These are phyloP conservation scores for Cicer pinnatifidum DNA, from an alignment of 306 rosid genomes.

Conservation along the genomic window DNA sequence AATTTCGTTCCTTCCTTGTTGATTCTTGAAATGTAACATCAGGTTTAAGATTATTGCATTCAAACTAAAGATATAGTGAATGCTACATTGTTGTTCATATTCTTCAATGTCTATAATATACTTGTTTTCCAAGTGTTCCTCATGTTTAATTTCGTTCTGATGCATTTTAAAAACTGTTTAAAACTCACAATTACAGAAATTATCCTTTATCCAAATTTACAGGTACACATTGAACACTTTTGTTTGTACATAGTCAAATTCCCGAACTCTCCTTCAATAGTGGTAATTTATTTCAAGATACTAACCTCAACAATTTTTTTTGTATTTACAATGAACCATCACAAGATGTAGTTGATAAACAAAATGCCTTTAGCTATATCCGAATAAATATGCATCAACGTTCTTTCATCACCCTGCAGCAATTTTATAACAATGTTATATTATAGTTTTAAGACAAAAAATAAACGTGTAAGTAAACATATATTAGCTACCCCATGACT, in stretches of 20 bases:
- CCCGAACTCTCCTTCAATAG: conserved; percentile 1
- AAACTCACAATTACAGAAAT: conserved; percentile 36
- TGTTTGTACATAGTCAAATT: conserved; percentile 45
- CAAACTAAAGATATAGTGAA: too few species aligned
- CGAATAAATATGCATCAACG: conserved; percentile 43
- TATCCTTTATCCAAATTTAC: conserved; percentile 40
- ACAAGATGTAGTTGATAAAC: conserved; percentile 35
- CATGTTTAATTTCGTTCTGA: background rate
- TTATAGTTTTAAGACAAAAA: background rate
- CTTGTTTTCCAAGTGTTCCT: background rate
- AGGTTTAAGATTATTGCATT: too few species aligned
- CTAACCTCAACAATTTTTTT: conserved; percentile 35
- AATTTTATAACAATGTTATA: conserved; percentile 38
- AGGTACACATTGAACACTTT: conserved; percentile 41
- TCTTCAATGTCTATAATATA: too few species aligned
- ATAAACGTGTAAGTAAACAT: conserved; percentile 18
- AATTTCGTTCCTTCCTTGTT: too few species aligned
- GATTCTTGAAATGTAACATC: too few species aligned
- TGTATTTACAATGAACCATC: conserved; percentile 53
- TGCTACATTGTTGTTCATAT: too few species aligned
- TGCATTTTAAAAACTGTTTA: conserved; percentile 33
- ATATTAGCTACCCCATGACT: background rate
- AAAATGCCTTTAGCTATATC: conserved; percentile 41
- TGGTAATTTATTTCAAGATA: conserved; percentile 46
- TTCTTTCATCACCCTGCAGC: conserved; percentile 57